Conservation (phyloP, 225 moss, liverwort and hornwort genomes). For the Takakia lepidozioides region DNA sequence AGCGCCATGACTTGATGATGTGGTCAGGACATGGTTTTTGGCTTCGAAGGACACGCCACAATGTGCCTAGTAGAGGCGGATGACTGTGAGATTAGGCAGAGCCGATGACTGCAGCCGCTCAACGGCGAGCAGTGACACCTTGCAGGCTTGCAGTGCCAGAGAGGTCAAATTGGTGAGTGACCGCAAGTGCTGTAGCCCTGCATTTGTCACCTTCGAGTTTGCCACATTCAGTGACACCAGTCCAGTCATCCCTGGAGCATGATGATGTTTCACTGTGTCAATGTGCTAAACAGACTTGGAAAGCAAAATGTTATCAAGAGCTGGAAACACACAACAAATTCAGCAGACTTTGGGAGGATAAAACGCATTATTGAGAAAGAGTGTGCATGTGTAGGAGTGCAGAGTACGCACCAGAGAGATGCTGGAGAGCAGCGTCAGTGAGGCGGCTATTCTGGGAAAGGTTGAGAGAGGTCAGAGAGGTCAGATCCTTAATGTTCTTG, state of each 20-base stretch:
- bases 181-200: constrained; percentile 66
- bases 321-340: too few species aligned
- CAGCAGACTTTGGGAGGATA: too few species aligned
- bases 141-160: constrained; percentile 78
- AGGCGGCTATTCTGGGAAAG: constrained; percentile 76
- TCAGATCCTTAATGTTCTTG: constrained; percentile 73
- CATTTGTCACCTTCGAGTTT: constrained; percentile 79
- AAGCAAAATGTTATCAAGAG: too few species aligned
- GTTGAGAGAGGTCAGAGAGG: constrained; percentile 72
- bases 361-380: too few species aligned
- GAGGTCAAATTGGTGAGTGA: constrained; percentile 74
- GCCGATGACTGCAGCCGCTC: constrained; percentile 53
- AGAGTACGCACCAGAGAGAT: constrained; percentile 75
- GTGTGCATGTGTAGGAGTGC: too few species aligned
- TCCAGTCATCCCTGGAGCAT: constrained; percentile 61
- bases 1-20: too few species aligned
- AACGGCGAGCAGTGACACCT: constrained; percentile 63
- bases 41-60: too few species aligned
- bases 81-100: constrained; percentile 70
- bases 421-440: constrained; percentile 79
- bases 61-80: constrained; percentile 65
- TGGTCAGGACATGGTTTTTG: too few species aligned
- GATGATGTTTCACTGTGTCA: constrained; percentile 3
- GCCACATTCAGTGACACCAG: constrained; percentile 79
- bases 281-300: too few species aligned